These are phyloP conservation scores for Tetrahymena thermophila DNA, from an alignment of 73 alveolate species.

Conservation along the genomic window DNA sequence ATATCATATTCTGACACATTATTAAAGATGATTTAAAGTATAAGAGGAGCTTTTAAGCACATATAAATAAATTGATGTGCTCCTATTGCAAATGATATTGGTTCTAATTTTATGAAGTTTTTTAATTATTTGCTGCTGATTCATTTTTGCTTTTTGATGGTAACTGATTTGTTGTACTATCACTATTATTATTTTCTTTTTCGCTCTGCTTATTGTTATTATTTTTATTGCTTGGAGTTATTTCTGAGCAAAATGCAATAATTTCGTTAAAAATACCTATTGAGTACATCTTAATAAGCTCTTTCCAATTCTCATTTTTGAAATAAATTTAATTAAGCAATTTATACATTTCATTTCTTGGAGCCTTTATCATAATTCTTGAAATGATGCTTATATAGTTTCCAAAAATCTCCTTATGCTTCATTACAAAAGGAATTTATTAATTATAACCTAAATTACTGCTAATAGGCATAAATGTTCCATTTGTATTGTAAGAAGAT, in stretches of 20 bases:
- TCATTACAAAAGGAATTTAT: not conserved
- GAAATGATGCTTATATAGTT: slow-evolving; percentile 41
- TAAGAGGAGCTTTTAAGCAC: not conserved
- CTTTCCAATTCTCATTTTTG: slow-evolving; percentile 56
- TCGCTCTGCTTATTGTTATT: not conserved
- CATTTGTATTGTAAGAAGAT: not conserved
- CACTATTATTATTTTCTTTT: not conserved
- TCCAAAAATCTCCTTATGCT: slow-evolving; percentile 26
- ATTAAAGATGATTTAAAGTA: not conserved
- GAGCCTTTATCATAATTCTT: slow-evolving; percentile 18
- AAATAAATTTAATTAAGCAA: slow-evolving; percentile 52
- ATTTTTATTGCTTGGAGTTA: not conserved
- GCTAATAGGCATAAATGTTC: not conserved
- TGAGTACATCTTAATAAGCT: slow-evolving; percentile 40
- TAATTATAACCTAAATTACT: not conserved
- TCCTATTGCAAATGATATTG: not conserved
- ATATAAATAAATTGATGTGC: not conserved
- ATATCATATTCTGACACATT: not conserved
- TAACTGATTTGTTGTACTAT: not conserved
- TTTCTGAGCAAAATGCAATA: not conserved
- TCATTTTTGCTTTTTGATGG: slow-evolving; percentile 27
- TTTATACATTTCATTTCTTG: slow-evolving; percentile 54
- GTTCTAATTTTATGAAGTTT: slow-evolving; percentile 3
- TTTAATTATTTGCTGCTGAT: slow-evolving; percentile 11
- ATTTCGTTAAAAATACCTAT: slow-evolving; percentile 1